Base-by-base conservation (phyloP, 768 basidiomycete species). In the Amylocystis lapponica region DNA sequence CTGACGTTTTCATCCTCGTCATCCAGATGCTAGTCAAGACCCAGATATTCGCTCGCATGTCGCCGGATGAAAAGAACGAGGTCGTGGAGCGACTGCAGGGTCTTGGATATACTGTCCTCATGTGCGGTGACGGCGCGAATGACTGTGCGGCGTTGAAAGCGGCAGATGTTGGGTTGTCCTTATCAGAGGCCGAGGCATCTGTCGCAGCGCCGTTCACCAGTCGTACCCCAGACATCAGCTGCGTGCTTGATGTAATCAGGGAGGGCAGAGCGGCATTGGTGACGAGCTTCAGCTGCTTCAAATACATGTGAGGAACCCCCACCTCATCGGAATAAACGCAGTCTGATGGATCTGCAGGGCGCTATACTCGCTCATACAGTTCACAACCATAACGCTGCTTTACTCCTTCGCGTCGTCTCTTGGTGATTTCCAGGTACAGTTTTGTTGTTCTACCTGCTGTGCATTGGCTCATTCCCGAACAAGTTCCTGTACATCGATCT, bases 271-370 rank as follows among this genome's bases (percentile, higher is more conserved):
- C 92, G 7, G 95, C 96, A 1, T 71, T 99, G 41, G 95, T 96
- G 41, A 98, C 96, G 1, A 95, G 92, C 62, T 99, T 99, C 66
- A 94, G 92, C 52, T 98, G 95, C 67, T 99, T 99, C 81, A 99
- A 99, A 66, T 99, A 97, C 58, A 99, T 99, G 95, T 94, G 54
- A 64, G 89, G 71, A n/a, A n/a, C n/a, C n/a, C n/a, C n/a, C n/a
- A n/a, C n/a, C n/a, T 22, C 26, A 53, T 50, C 31, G 60, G 39
- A 38, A 41, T 41, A 34, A 31, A 40, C 3, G 39, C 32, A n/a
- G n/a, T n/a, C n/a, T n/a, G n/a, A n/a, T n/a, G n/a, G n/a, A n/a
- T n/a, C n/a, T 27, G 14, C 54, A 98, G 94, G 95, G 96, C 96
- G 0, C 65, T 99, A 33, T 99, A 98, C 65, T 99, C 96, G 11